Percentiles rank a stretch among this genome's conserved stretches.
Evolutionary conservation across 768 basidiomycete species (phyloP).

Genomic region (Boletus patriciae): DNA sequence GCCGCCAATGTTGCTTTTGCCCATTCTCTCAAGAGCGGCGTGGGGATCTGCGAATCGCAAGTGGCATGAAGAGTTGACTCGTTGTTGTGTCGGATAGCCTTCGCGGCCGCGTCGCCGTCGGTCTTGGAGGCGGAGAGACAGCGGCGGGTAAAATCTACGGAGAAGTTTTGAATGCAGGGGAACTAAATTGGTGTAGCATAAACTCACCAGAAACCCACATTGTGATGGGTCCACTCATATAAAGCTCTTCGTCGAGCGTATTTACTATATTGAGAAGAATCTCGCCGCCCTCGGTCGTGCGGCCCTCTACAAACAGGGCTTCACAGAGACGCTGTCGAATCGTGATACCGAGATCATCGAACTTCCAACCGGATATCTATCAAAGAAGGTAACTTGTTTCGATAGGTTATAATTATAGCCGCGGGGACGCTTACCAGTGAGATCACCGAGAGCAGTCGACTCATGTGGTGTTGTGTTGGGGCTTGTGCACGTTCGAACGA

Average conservation of each 20-base stretch:
- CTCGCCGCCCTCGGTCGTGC: not conserved
- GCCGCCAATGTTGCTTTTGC: not conserved
- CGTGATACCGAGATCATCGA: not conserved
- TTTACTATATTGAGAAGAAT: not conserved
- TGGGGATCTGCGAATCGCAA: not conserved
- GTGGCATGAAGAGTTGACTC: not conserved
- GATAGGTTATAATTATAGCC: not conserved
- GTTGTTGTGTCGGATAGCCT: too few relatives aligned
- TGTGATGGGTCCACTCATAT: not conserved
- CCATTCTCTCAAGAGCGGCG: conserved; percentile 6
- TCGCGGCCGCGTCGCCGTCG: not conserved
- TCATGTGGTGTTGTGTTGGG: not conserved
- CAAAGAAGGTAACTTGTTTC: too few relatives aligned
- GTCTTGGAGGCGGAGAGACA: not conserved
- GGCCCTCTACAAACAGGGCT: not conserved
- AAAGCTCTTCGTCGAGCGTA: not conserved
- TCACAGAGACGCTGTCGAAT: not conserved
- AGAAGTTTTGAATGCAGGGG: not conserved
- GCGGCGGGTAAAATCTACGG: not conserved
- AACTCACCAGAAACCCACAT: not conserved
- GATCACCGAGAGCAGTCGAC: not conserved
- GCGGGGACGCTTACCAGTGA: not conserved
- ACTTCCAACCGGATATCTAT: conserved; percentile 13
- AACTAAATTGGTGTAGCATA: not conserved
- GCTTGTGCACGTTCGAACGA: not conserved